A percentile compares a stretch with the other conserved stretches of the same genome.
These are phyloP conservation scores for Diplodia corticola DNA, from an alignment of 2,329 filamentous ascomycete genomes.

Conservation along the genomic window DNA sequence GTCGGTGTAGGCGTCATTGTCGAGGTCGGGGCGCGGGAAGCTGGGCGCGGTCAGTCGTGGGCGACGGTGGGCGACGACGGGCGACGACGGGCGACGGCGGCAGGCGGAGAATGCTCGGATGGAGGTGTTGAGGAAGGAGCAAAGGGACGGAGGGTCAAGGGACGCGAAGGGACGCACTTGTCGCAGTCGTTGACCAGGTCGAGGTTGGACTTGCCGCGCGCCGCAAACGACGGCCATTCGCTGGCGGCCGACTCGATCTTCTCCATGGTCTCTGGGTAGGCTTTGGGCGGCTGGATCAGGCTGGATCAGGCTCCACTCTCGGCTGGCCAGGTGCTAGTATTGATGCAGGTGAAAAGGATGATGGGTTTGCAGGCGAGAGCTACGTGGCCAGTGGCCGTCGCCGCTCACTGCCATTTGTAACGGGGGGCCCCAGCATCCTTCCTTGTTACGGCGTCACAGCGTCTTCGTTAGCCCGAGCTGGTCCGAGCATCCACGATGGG, in stretches of 20 bases:
- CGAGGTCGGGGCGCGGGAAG: constrained; percentile 72
- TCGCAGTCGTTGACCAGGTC: constrained; percentile 60
- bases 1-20: constrained; percentile 52
- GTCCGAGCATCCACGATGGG: not conserved
- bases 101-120: not conserved
- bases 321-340: not conserved
- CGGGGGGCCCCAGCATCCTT: not conserved
- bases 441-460: constrained; percentile 7
- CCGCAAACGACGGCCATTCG: not conserved
- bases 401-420: not conserved
- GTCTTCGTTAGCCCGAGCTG: not conserved
- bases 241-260: not conserved
- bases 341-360: not conserved
- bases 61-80: not conserved
- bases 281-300: not conserved
- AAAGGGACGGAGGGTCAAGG: not conserved
- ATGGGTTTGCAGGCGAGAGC: not conserved
- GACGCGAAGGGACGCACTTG: constrained; percentile 41
- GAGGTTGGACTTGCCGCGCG: constrained; percentile 47
- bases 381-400: not conserved
- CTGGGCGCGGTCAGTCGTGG: constrained; percentile 45
- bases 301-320: not conserved
- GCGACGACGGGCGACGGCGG: not conserved
- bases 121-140: not conserved
- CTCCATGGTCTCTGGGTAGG: not conserved